A percentile compares a stretch with the other conserved stretches of the same genome.
phyloP scores from a whole-genome alignment of 257 asterid genomes.

The Craterostigma plantagineum region DNA sequence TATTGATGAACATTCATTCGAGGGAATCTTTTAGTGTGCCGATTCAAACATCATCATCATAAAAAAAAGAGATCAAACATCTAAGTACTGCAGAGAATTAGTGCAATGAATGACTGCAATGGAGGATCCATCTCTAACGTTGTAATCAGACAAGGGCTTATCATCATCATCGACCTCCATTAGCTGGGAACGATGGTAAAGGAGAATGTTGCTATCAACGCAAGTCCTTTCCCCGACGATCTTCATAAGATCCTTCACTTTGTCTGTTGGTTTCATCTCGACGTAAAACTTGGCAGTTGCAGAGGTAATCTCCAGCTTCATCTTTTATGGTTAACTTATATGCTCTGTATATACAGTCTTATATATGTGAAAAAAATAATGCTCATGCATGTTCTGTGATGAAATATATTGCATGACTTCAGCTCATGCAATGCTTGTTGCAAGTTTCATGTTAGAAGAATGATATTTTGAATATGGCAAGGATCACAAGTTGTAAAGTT shows the following conservation, averaged over 20 bases:
- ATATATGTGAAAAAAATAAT: neutral
- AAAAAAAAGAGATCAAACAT: neutral
- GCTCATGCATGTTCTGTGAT: no score
- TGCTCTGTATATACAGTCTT: no score
- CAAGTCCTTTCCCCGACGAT: slow-evolving; percentile 11
- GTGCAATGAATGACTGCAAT: slow-evolving; percentile 16
- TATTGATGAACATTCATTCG: neutral
- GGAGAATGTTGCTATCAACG: slow-evolving; percentile 17
- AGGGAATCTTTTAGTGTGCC: neutral
- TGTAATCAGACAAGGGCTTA: slow-evolving; percentile 14
- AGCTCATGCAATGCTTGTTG: no score
- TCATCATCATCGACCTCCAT: neutral
- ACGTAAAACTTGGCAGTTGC: slow-evolving; percentile 14
- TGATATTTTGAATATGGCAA: no score
- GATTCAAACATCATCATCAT: no score
- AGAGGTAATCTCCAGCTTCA: slow-evolving; percentile 18
- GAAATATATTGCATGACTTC: no score
- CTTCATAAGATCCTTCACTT: slow-evolving; percentile 13
- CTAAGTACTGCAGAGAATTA: slow-evolving; percentile 7
- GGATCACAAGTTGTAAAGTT: no score
- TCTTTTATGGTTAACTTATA: neutral
- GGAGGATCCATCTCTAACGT: slow-evolving; percentile 14
- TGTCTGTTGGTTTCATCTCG: slow-evolving; percentile 10
- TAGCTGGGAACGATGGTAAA: slow-evolving; percentile 1
- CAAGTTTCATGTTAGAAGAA: no score